phyloP scores from a whole-genome alignment of 768 basidiomycete species.

The Xanthoconium purpureum region DNA sequence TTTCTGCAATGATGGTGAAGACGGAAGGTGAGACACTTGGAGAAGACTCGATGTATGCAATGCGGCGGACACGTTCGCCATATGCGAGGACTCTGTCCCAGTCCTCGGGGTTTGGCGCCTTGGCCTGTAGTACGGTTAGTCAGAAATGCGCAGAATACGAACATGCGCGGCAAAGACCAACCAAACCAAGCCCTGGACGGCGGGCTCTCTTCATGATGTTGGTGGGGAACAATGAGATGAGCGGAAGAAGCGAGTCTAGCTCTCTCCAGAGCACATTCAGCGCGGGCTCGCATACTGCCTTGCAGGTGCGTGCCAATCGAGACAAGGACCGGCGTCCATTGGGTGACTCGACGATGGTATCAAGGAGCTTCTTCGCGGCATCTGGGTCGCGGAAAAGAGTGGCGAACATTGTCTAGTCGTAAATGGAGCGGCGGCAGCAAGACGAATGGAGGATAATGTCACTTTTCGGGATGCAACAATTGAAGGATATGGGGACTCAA shows the following conservation, averaged over 20 bases:
- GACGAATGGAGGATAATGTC: constrained; percentile 27
- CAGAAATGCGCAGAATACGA: constrained; percentile 2
- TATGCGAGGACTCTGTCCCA: constrained; percentile 68
- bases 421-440: constrained; percentile 42
- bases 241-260: constrained; percentile 68
- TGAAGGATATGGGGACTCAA: constrained; percentile 33
- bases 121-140: constrained; percentile 40
- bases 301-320: constrained; percentile 72
- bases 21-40: constrained; percentile 62
- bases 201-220: constrained; percentile 65
- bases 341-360: constrained; percentile 52
- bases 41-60: constrained; percentile 67
- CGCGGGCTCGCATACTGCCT: constrained; percentile 69
- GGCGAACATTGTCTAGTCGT: constrained; percentile 51
- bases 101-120: constrained; percentile 61
- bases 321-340: constrained; percentile 67
- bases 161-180: constrained; percentile 36
- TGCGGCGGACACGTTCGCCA: constrained; percentile 61
- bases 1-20: constrained; percentile 64
- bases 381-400: constrained; percentile 62
- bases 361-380: constrained; percentile 49
- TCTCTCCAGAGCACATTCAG: constrained; percentile 74
- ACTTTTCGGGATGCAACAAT: constrained; percentile 29
- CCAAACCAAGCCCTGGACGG: constrained; percentile 74
- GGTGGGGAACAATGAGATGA: constrained; percentile 69